phyloP scores from a whole-genome alignment of 352 stramenopile genomes.

The Phytophthora capsici region DNA sequence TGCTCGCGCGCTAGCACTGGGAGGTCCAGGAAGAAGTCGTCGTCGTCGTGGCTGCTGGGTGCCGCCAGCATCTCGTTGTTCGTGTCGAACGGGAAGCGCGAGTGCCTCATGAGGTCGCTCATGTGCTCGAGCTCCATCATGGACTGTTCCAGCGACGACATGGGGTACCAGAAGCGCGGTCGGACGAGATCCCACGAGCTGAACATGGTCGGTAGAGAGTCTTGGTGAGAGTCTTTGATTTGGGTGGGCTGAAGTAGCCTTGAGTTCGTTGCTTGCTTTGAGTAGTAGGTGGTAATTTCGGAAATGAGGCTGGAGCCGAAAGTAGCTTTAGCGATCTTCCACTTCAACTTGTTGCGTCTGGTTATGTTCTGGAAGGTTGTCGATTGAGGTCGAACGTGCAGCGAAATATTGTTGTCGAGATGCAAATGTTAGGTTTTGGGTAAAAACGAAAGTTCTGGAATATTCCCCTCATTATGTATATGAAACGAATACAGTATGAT shows the following conservation, averaged over 20 bases:
- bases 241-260: not conserved
- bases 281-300: too few relatives aligned
- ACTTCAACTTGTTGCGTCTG: too few relatives aligned
- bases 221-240: not conserved
- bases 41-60: slow-evolving; percentile 9
- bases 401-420: too few relatives aligned
- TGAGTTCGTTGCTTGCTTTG: not conserved
- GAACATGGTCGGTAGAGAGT: slow-evolving; percentile 46
- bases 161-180: slow-evolving; percentile 61
- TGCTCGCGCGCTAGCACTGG: slow-evolving; percentile 9
- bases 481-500: too few relatives aligned
- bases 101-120: slow-evolving; percentile 32
- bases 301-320: too few relatives aligned
- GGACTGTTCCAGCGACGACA: slow-evolving; percentile 63
- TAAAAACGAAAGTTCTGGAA: too few relatives aligned
- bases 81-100: slow-evolving; percentile 25
- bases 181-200: slow-evolving; percentile 60
- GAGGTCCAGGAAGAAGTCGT: slow-evolving; percentile 25
- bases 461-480: too few relatives aligned
- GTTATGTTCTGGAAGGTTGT: too few relatives aligned
- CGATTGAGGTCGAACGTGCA: too few relatives aligned
- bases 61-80: slow-evolving; percentile 2
- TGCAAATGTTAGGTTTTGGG: too few relatives aligned
- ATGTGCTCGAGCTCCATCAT: slow-evolving; percentile 57
- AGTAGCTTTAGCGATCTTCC: too few relatives aligned